Evolutionary conservation across 2,329 filamentous ascomycete species (phyloP).

Genomic region (Colletotrichum godetiae): DNA sequence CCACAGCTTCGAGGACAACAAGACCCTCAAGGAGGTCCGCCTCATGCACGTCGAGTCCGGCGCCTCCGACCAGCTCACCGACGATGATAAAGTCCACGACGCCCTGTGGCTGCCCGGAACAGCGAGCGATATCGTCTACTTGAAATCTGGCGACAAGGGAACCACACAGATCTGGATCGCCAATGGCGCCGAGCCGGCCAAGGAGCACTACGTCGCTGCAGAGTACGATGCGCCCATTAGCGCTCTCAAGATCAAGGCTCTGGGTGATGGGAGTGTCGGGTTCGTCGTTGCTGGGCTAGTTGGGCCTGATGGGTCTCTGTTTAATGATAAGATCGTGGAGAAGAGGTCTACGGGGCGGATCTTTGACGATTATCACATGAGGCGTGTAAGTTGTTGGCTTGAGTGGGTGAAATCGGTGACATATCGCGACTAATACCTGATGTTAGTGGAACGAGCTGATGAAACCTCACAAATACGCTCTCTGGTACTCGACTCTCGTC

Average conservation of each 20-base stretch:
- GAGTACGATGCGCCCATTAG: conserved; percentile 47
- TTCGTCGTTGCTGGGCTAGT: conserved; percentile 49
- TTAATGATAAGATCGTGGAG: conserved; percentile 43
- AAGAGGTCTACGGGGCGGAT: conserved; percentile 45
- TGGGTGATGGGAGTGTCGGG: conserved; percentile 48
- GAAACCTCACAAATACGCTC: conserved; percentile 44
- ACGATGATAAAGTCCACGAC: conserved; percentile 45
- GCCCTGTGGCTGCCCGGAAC: conserved; percentile 49
- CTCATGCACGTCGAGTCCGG: conserved; percentile 47
- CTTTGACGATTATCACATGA: conserved; percentile 47
- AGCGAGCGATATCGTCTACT: conserved; percentile 45
- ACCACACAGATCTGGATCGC: conserved; percentile 46
- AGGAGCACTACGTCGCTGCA: conserved; percentile 41
- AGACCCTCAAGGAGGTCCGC: conserved; percentile 45
- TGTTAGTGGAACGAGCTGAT: conserved; percentile 47
- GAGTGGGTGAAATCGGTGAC: background rate
- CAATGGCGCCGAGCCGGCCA: conserved; percentile 37
- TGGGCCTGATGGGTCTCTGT: conserved; percentile 44
- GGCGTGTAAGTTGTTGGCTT: conserved; percentile 42
- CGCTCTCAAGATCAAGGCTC: conserved; percentile 46
- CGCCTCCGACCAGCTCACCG: conserved; percentile 40
- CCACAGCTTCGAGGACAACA: conserved; percentile 48
- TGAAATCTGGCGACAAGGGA: conserved; percentile 44
- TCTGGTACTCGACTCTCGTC: conserved; percentile 52
- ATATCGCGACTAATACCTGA: background rate